A percentile compares a stretch with the other conserved stretches of the same genome.
phyloP scores from a whole-genome alignment of 257 asterid species.

The Solanum lycopersicoides region DNA sequence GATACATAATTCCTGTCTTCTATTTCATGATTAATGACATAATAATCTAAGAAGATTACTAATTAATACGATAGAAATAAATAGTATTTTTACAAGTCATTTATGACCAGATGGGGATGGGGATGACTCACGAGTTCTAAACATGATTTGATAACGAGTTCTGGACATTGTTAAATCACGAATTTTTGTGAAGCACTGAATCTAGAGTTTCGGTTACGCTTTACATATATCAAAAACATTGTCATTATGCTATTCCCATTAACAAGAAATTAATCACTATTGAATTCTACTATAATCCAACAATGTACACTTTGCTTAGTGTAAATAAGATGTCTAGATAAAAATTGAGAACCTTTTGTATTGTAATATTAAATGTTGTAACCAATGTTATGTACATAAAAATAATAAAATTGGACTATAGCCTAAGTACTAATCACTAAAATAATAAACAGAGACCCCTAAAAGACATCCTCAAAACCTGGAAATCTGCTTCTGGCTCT shows the following conservation, averaged over 20 bases:
- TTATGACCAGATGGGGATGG: neutral
- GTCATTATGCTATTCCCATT: neutral
- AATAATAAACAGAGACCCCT: neutral
- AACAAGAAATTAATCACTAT: neutral
- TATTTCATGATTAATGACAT: too few relatives aligned
- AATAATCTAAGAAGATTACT: too few relatives aligned
- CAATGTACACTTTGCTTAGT: neutral
- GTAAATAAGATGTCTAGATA: neutral
- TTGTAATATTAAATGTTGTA: neutral
- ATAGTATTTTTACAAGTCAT: too few relatives aligned
- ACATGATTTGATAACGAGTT: neutral
- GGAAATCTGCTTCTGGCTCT: neutral
- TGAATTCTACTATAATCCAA: neutral
- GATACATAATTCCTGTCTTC: too few relatives aligned
- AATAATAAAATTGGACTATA: neutral
- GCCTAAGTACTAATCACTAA: neutral
- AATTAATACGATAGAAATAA: too few relatives aligned
- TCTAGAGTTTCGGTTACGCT: neutral
- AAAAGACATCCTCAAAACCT: slow-evolving; percentile 7
- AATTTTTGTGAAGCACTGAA: neutral
- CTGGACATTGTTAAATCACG: neutral
- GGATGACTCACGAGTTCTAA: neutral
- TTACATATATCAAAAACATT: neutral
- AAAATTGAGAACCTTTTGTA: neutral
- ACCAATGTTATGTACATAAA: neutral